phyloP scores from a whole-genome alignment of 1,284 basidiomycete species.

The Austroboletus olivaceoglutinosus region DNA sequence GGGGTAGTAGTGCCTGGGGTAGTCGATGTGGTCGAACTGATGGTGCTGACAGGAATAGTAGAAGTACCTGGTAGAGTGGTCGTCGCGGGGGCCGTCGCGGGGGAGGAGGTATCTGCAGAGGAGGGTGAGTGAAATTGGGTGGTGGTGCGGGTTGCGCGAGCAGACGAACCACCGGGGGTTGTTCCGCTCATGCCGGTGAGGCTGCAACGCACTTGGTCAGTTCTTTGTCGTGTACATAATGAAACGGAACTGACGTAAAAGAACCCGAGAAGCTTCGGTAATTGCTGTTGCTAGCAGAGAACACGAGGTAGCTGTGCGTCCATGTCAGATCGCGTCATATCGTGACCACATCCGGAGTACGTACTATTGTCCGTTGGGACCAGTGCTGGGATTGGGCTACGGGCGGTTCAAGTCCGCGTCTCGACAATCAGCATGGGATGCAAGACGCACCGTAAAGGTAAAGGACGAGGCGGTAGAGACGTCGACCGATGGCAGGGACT shows the following conservation, averaged over 20 bases:
- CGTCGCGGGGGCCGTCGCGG: slow-evolving; percentile 8
- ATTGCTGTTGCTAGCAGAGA: slow-evolving; percentile 43
- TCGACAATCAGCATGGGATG: not conserved
- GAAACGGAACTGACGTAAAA: slow-evolving; percentile 46
- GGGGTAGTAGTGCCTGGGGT: not conserved
- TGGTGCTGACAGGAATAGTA: not conserved
- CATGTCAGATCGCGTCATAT: slow-evolving; percentile 5
- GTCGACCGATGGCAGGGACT: slow-evolving; percentile 41
- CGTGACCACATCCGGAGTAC: not conserved
- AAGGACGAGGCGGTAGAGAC: slow-evolving; percentile 35
- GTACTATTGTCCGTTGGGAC: slow-evolving; percentile 27
- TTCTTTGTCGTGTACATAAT: not conserved
- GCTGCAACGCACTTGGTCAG: slow-evolving; percentile 34
- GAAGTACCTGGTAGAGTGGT: slow-evolving; percentile 17
- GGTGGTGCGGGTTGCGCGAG: slow-evolving; percentile 46
- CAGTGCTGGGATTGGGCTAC: slow-evolving; percentile 18
- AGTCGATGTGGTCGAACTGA: slow-evolving; percentile 4
- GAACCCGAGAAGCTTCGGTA: slow-evolving; percentile 52
- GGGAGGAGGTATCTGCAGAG: slow-evolving; percentile 32
- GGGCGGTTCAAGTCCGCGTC: not conserved
- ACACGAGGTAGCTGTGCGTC: slow-evolving; percentile 48
- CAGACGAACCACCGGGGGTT: slow-evolving; percentile 35
- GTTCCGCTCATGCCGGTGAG: slow-evolving; percentile 56
- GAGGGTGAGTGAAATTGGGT: slow-evolving; percentile 41
- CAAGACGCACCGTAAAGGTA: slow-evolving; percentile 36